Evolutionary conservation across 1,139 yeast species (phyloP), one percentile per base, ranked within the genome.

Genomic region (Candida glucosophila): DNA sequence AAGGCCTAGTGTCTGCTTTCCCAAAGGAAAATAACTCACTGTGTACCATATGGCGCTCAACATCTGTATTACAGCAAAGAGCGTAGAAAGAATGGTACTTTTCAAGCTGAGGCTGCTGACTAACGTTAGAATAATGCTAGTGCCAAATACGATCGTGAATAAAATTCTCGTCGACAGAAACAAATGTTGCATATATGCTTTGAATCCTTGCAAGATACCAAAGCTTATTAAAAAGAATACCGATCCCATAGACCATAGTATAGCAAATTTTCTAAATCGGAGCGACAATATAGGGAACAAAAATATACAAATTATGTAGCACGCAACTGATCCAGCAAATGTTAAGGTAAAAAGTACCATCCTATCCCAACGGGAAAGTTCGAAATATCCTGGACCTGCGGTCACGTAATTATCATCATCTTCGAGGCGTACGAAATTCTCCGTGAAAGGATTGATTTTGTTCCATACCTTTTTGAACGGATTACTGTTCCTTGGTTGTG

Each of bases 21-120:
- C 80, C 55, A 69, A 52, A 3, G 81, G 80, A 49, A 74, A 73
- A 43, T 74, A 74, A 37, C 80, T 73, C 5, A 73, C 67, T 0
- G 77, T 64, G 42, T 73, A 74, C 65, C 72, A 68, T 5, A 72
- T 29, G 8, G 73, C 74, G 37, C 72, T 55, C 3, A 72, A 27
- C 27, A 72, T 49, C 37, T 74, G 81, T 3, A 69, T 37, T 2
- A 55, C 53, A 12, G 77, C 75, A 40, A 70, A 66, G 6, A 73
- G 31, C 2, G 73, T 58, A 3, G 75, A 68, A 18, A 71, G 48
- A 3, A 74, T 24, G 1, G 71, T 58, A 31, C 67, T 61, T 32
- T 58, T 62, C 47, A 69, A 56, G 1, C 60, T 49, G 26, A 73
- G 46, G 35, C 72, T 55, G 28, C 67, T 57, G 4, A 70, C 40